Conservation (phyloP, 768 basidiomycete species). For the Dioszegia hungarica region DNA sequence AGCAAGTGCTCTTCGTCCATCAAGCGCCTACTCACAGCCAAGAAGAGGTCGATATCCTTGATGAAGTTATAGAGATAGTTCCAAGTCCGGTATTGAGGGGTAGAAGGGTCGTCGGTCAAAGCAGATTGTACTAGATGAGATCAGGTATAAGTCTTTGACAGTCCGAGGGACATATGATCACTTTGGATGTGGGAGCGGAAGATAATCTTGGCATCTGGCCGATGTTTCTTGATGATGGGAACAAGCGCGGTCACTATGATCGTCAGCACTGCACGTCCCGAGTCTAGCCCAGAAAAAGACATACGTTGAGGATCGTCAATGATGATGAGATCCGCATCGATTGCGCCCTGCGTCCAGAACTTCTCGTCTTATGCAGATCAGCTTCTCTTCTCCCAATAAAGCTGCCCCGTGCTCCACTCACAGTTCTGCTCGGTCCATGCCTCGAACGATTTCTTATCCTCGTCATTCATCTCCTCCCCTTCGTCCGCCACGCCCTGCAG, state of each 20-base stretch:
- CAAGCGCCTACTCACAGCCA: conserved; percentile 66
- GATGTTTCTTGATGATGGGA: conserved; percentile 78
- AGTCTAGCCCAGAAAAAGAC: conserved; percentile 13
- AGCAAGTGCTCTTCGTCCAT: too few relatives aligned
- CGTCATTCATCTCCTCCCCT: conserved; percentile 68
- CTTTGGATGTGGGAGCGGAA: conserved; percentile 94
- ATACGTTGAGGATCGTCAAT: conserved; percentile 58
- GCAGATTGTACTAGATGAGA: conserved; percentile 58
- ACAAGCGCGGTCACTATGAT: conserved; percentile 74
- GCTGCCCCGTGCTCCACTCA: too few relatives aligned
- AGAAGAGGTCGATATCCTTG: conserved; percentile 80
- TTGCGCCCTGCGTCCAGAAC: conserved; percentile 76
- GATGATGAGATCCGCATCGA: conserved; percentile 70
- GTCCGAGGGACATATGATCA: too few relatives aligned
- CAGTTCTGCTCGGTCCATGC: conserved; percentile 78
- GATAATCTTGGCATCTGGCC: conserved; percentile 79
- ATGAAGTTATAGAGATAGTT: conserved; percentile 93
- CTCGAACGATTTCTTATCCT: conserved; percentile 62
- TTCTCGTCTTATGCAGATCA: conserved; percentile 52
- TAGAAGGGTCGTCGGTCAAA: conserved; percentile 72
- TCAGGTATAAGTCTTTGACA: too few relatives aligned
- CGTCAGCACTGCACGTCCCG: too few relatives aligned
- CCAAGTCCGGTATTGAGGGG: conserved; percentile 88
- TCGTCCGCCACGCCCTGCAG: conserved; percentile 85
- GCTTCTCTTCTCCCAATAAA: background rate